Conservation (phyloP, 768 basidiomycete genomes). For the Hericium rajendrae region DNA sequence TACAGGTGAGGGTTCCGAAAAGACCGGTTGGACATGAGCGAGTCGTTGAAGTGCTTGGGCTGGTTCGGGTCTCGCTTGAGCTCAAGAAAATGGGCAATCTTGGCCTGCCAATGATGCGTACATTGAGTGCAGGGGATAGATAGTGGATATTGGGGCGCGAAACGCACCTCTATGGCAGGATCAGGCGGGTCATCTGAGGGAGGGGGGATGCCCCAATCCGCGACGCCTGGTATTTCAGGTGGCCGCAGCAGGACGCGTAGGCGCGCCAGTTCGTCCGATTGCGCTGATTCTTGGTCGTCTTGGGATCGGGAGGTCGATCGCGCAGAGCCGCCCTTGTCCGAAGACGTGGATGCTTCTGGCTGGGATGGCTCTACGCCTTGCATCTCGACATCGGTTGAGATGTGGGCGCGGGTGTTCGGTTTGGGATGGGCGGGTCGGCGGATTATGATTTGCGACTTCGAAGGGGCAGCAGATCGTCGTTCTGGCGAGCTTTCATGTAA, state of each 20-base stretch:
- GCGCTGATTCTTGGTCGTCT: not conserved
- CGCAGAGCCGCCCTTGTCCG: not conserved
- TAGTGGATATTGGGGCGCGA: not conserved
- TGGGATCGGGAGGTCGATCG: too few relatives aligned
- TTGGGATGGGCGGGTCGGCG: constrained; percentile 10
- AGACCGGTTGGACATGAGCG: constrained; percentile 82
- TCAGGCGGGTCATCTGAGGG: constrained; percentile 46
- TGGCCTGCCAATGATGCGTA: constrained; percentile 39
- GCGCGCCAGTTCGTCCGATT: constrained; percentile 34
- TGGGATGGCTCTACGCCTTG: not conserved
- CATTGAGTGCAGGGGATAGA: not conserved
- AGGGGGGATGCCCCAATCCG: constrained; percentile 73
- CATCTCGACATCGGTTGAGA: constrained; percentile 4
- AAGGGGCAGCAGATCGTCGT: not conserved
- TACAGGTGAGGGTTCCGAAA: constrained; percentile 98
- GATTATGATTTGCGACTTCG: constrained; percentile 14
- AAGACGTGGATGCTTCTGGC: not conserved
- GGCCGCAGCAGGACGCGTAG: constrained; percentile 53
- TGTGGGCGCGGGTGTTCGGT: constrained; percentile 7
- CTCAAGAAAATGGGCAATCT: constrained; percentile 67
- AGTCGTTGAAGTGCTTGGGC: constrained; percentile 92
- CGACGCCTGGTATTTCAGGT: constrained; percentile 50
- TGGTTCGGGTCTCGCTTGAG: constrained; percentile 54
- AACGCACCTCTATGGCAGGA: constrained; percentile 48
- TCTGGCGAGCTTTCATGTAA: not conserved